Evolutionary conservation across 768 basidiomycete species (phyloP), one percentile per base, ranked within the genome.

Genomic region (Gautieria morchelliformis): DNA sequence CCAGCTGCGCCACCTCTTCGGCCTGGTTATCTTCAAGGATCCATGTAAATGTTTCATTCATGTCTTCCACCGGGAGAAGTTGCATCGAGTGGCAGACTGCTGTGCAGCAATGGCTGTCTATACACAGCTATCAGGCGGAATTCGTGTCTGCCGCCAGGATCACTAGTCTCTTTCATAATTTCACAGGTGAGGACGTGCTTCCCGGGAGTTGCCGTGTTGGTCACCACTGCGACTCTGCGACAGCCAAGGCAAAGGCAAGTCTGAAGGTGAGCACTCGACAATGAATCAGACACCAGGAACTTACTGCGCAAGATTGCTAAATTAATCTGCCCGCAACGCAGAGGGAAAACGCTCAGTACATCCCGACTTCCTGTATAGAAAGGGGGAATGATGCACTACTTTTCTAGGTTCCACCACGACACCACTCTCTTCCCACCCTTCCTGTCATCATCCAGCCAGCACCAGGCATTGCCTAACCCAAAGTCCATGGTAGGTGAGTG

Each of bases 361-460:
- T 12, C 2, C 15, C 14, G 40, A 20, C 15, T 33, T 22, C 32
- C 22, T 0, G 24, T 37, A 44, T 44, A 19, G 19, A 24, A 20
- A 24, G 32, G 37, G 32, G 9, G 11, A 49, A 30, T 14, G 14
- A 52, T 35, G 6, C 35, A 52, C 51, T 7, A 37, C 9, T 50
- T 50, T 19, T 57, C 48, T 33, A 15, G 15, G 3, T 57, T 10
- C 60, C 60, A 58, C 54, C 46, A 60, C 15, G 47, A 47, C 17
- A 52, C 56, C 12, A 53, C 32, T 15, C 11, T 48, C 10, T n/a
- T 52, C 14, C 39, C 51, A 4, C 37, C 17, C 7, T 45, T 24
- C 22, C 17, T 33, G 30, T 58, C 51, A 20, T 60, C 50, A 22
- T 60, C 60, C 8, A 60, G 6, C 60, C 60, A 60, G 45, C 60